Evolutionary conservation across 805 yeast genomes (phyloP), one percentile per base, ranked within the genome.

Genomic region (Lipomyces yamanashiensis): DNA sequence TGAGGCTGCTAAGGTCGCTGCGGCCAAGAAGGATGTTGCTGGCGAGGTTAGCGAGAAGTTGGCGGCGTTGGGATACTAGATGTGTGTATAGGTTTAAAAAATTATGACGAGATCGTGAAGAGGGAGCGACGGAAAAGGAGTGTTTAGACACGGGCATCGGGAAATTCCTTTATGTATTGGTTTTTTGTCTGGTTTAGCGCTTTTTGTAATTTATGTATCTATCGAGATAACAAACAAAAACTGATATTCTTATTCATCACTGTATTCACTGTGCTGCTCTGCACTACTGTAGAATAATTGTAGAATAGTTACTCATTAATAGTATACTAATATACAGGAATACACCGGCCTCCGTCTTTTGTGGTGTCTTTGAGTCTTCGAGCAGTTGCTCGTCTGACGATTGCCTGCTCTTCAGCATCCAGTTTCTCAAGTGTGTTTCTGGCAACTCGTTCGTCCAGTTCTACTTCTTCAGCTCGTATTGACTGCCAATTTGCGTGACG

Each of bases 1-100:
- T 81, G 89, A 90, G 79, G 84, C 88, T 81, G 90, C 90, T 89
- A 93, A 93, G 88, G 84, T 89, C 75, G 83, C 84, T 73, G 86
- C 92, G 78, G 98, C 97, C 78, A 83, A 84, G 80, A 87, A 91
- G 77, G 79, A 95, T 72, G 87, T 89, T 81, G 93, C 95, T 79
- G 91, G 87, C 79, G 95, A 90, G 77, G 96, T 86, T 79, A 87
- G 96, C 76, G 83, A 90, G 85, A 85, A 92, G 85, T 90, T 95
- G 80, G 96, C 98, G 81, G 83, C 96, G 79, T 84, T 95, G 77
- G 99, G 99, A 84, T 95, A 95, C 89, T 95, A 93, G 88, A 78
- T 79, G 36, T 48, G 33, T 53, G 50, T 21, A 23, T 47, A 44
- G 10, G 47, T 51, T 19, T 39, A 37, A 33, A 43, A 50, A 58